Conservation (phyloP, 2,329 filamentous ascomycete genomes). For the Colletotrichum scovillei region DNA sequence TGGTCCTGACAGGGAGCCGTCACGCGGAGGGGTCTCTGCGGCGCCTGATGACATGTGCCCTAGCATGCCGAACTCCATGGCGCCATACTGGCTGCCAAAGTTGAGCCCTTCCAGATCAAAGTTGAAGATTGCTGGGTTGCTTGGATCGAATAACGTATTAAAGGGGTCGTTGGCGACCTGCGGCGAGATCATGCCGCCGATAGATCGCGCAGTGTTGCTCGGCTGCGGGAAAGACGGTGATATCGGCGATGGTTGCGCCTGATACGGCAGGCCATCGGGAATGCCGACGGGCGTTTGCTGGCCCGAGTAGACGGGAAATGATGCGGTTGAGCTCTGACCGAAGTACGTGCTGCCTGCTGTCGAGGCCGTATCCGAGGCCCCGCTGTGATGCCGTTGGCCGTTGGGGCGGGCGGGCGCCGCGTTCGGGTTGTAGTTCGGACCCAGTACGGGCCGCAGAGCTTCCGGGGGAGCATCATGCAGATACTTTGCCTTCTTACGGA, state of each 20-base stretch:
- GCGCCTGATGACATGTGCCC: slow-evolving; percentile 95
- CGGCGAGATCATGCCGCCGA: slow-evolving; percentile 60
- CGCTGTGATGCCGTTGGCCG: slow-evolving; percentile 51
- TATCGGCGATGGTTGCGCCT: slow-evolving; percentile 77
- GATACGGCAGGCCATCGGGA: slow-evolving; percentile 65
- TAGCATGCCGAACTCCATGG: slow-evolving; percentile 94
- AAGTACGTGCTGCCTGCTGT: slow-evolving; percentile 59
- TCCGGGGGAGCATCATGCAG: slow-evolving; percentile 95
- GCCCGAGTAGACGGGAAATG: slow-evolving; percentile 64
- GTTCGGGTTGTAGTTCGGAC: slow-evolving; percentile 74
- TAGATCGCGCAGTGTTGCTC: slow-evolving; percentile 45
- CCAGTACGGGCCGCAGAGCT: slow-evolving; percentile 86
- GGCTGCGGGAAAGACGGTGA: slow-evolving; percentile 76
- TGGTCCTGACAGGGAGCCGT: slow-evolving; percentile 60
- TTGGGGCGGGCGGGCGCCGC: slow-evolving; percentile 55
- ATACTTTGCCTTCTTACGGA: slow-evolving; percentile 99
- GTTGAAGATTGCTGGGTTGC: slow-evolving; percentile 92
- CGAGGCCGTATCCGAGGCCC: slow-evolving; percentile 53
- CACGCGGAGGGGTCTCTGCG: slow-evolving; percentile 80
- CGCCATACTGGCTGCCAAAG: slow-evolving; percentile 96
- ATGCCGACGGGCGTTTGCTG: slow-evolving; percentile 59
- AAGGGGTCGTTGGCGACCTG: slow-evolving; percentile 64
- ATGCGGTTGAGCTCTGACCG: slow-evolving; percentile 56
- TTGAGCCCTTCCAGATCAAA: slow-evolving; percentile 95
- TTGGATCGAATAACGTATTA: slow-evolving; percentile 83